Evolutionary conservation across 495 filamentous ascomycete species (phyloP), one percentile per base, ranked within the genome.

Genomic region (Penicillium subrubescens): DNA sequence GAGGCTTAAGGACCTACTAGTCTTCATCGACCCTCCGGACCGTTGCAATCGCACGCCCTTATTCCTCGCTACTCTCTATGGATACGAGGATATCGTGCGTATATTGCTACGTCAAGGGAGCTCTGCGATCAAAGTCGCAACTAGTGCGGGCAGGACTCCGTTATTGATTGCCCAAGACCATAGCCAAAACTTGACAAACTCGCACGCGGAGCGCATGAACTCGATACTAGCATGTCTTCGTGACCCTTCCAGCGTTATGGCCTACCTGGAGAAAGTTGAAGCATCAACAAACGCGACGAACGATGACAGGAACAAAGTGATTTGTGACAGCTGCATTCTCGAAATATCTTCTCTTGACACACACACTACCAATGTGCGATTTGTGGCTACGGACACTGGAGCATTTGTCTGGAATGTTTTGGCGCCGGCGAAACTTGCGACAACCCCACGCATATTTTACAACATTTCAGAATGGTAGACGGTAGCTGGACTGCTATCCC

Each of bases 11-110:
- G n/a, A n/a, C n/a, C n/a, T n/a, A n/a, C n/a, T n/a, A n/a, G n/a
- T n/a, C n/a, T 58, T 29, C n/a, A 57, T 66, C 29, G 64, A 66
- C 29, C 19, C 27, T 11, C 59, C 64, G 4, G 64, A 66, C n/a
- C 14, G n/a, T 17, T 31, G 25, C 1, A 56, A 48, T 19, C 54
- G 64, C 23, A 66, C 64, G 27, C 53, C 64, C 3, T 54, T 66
- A 1, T 66, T 66, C 21, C 7, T 59, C 35, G 64, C 64, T 1
- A 66, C 64, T 46, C 17, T 62, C 5, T 62, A 58, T 35, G 64
- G 51, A 12, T 29, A 54, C 15, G 46, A 61, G 35, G 39, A 66
- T 14, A 34, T 61, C 0, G 64, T 66, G 8, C 33, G 55, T 19
- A 35, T 62, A 17, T 44, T 66, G 11, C 53, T 66, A 5, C 23